Conservation (phyloP, 2,329 filamentous ascomycete species). For the Rasamsonia emersonii region DNA sequence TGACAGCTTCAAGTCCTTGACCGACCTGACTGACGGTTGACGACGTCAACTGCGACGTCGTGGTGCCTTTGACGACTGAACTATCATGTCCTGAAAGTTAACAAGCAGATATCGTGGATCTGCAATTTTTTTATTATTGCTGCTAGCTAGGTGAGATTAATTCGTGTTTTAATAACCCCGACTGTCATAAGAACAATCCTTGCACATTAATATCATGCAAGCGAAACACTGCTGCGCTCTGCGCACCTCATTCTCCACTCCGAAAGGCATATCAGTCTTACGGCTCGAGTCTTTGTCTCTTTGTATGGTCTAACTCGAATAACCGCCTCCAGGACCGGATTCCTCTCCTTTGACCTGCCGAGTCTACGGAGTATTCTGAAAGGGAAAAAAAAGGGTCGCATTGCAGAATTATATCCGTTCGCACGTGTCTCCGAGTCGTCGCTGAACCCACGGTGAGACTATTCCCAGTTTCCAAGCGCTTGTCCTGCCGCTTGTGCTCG, state of each 20-base stretch:
- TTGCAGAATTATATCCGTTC: neutral
- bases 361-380: too few relatives aligned
- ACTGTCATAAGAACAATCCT: too few relatives aligned
- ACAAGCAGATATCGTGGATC: too few relatives aligned
- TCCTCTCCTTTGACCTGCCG: too few relatives aligned
- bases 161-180: neutral
- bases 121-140: too few relatives aligned
- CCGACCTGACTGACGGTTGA: too few relatives aligned
- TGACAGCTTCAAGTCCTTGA: too few relatives aligned
- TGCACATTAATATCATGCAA: too few relatives aligned
- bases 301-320: neutral
- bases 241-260: too few relatives aligned
- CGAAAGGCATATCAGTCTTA: neutral
- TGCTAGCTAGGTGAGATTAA: too few relatives aligned
- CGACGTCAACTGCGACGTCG: neutral
- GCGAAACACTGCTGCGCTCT: too few relatives aligned
- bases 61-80: neutral
- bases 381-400: neutral
- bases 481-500: neutral
- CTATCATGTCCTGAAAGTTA: neutral
- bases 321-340: too few relatives aligned
- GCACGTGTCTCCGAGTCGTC: neutral
- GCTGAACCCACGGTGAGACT: neutral
- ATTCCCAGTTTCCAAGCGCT: neutral
- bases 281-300: neutral